These are phyloP conservation scores for Jatropha multifida DNA, from an alignment of 441 rosid genomes.

Conservation along the genomic window DNA sequence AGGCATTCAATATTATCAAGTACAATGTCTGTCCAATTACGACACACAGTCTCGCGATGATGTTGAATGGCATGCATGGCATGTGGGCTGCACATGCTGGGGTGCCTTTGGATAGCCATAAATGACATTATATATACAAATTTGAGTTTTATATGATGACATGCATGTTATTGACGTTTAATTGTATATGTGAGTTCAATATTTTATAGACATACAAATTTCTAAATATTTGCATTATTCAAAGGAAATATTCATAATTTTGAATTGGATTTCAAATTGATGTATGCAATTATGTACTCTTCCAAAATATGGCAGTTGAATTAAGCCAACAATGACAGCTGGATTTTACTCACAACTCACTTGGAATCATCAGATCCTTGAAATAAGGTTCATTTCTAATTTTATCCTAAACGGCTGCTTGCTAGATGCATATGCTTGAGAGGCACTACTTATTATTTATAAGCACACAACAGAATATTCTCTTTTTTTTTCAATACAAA, in stretches of 20 bases:
- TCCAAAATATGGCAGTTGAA: neutral
- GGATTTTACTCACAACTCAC: neutral
- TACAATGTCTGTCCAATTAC: conserved; percentile 13
- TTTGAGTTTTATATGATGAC: too few relatives aligned
- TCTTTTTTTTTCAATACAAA: neutral
- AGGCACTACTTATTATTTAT: neutral
- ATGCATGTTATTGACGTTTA: too few relatives aligned
- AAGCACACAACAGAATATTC: neutral
- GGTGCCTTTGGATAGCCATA: neutral
- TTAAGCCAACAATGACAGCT: conserved; percentile 14
- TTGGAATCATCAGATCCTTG: conserved; percentile 16
- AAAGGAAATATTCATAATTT: too few relatives aligned
- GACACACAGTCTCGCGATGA: conserved; percentile 22
- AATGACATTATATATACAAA: too few relatives aligned
- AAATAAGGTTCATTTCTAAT: neutral
- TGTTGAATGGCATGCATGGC: neutral
- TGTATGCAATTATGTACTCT: too few relatives aligned
- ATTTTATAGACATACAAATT: too few relatives aligned
- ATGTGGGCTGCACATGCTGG: neutral
- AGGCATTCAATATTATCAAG: conserved; percentile 28
- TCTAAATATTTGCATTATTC: too few relatives aligned
- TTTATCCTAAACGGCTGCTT: neutral
- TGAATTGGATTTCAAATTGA: too few relatives aligned
- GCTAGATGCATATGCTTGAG: neutral
- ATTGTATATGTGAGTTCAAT: too few relatives aligned